Percentiles rank a stretch among this genome's conserved stretches.
These are phyloP conservation scores for Neoascochyta sp. DNA, from an alignment of 2,329 filamentous ascomycete species.

Conservation along the genomic window DNA sequence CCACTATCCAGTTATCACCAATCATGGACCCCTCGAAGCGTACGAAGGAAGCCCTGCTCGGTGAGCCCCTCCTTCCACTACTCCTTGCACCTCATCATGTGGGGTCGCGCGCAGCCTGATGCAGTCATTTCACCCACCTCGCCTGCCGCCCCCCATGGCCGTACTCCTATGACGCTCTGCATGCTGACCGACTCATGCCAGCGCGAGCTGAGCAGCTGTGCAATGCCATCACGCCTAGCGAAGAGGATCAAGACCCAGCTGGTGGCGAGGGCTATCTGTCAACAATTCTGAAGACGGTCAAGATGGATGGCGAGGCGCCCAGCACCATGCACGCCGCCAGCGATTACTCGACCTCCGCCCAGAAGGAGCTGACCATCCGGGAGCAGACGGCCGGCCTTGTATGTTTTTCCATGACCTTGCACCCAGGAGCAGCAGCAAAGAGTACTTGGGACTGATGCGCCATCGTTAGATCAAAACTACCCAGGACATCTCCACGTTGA, in stretches of 20 bases:
- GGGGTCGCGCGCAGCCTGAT: no score
- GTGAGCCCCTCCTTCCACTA: constrained; percentile 22
- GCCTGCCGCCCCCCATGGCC: background rate
- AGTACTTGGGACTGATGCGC: constrained; percentile 1
- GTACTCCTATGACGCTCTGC: no score
- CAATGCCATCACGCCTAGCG: constrained; percentile 43
- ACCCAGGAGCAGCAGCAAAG: no score
- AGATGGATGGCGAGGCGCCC: constrained; percentile 45
- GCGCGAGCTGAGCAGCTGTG: constrained; percentile 41
- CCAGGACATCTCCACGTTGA: constrained; percentile 60
- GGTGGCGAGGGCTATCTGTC: constrained; percentile 44
- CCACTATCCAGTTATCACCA: no score
- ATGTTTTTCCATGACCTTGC: no score
- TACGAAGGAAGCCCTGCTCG: constrained; percentile 41
- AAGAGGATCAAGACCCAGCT: constrained; percentile 34
- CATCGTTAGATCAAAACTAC: constrained; percentile 52
- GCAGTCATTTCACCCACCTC: no score
- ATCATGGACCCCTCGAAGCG: constrained; percentile 43
- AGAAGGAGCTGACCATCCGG: constrained; percentile 56
- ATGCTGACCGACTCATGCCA: constrained; percentile 8
- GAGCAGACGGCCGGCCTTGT: constrained; percentile 59
- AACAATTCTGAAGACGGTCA: constrained; percentile 53
- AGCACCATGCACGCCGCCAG: constrained; percentile 31
- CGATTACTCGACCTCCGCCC: constrained; percentile 54
- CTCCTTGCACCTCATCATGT: no score